Conservation (phyloP, 257 asterid species). For the Schizonepeta tenuifolia region DNA sequence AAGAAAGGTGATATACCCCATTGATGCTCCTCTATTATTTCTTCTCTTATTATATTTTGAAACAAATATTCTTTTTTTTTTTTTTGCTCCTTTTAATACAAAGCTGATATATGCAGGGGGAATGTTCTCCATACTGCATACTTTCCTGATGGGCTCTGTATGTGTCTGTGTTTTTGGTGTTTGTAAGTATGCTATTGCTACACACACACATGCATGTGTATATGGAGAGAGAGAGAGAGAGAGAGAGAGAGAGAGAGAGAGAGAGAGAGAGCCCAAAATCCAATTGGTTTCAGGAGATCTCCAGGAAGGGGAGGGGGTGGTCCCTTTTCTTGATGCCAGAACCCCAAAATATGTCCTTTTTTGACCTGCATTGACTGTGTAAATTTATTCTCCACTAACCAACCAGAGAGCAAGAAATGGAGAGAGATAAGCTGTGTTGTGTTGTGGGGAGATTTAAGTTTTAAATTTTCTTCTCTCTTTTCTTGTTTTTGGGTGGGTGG, state of each 20-base stretch:
- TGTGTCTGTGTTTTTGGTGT: conserved; percentile 8
- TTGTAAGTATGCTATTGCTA: neutral
- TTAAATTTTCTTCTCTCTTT: neutral
- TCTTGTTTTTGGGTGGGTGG: neutral
- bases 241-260: conserved; percentile 16
- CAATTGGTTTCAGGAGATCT: conserved; percentile 54
- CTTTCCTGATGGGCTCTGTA: conserved; percentile 20
- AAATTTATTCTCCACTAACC: conserved; percentile 50
- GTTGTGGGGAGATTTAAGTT: neutral
- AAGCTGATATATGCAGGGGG: conserved; percentile 46
- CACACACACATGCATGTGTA: neutral
- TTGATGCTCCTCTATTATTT: neutral
- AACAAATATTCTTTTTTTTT: neutral
- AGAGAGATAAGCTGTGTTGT: neutral
- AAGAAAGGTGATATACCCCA: conserved; percentile 34
- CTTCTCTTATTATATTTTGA: neutral
- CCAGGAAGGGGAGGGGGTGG: conserved; percentile 51
- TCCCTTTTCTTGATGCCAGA: conserved; percentile 43
- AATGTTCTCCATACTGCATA: conserved; percentile 50
- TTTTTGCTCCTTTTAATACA: conserved; percentile 44
- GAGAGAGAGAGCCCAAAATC: conserved; percentile 33
- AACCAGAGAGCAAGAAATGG: conserved; percentile 42
- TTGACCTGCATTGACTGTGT: conserved; percentile 64
- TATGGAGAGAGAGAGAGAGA: neutral
- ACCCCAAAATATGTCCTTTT: conserved; percentile 49